Base-by-base conservation (phyloP, 2,329 filamentous ascomycete species). In the Ophiocordyceps camponoti-leonardi region DNA sequence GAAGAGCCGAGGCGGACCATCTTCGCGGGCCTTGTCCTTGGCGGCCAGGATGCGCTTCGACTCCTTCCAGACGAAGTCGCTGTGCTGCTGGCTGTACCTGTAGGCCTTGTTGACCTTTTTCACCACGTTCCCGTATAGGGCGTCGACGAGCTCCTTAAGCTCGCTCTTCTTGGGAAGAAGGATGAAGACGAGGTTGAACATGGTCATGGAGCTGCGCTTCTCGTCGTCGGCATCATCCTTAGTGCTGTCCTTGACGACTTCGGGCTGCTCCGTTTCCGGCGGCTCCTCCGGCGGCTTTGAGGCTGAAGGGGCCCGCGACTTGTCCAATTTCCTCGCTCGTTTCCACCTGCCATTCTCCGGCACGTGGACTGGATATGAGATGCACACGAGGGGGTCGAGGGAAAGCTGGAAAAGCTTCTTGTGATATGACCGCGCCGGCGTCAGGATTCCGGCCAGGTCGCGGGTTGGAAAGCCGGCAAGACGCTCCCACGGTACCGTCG, bases 171-270 rank as follows among this genome's bases (percentile, higher is more conserved):
- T 81, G 3, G 87, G 84, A 52, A 86, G 83, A 51, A 95, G 68
- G 44, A 94, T 84, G 60, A 96, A 96, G 22, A 96, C 87, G 12
- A 95, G 75, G 60, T 95, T 94, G 65, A 98, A 98, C 90, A 96
- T 96, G 50, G 81, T 87, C 84, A 96, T 88, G 42, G 77, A 76
- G 51, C 73, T 77, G 52, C 69, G 69, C 58, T 84, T 80, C 56
- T 77, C 70, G 49, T 81, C 71, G 39, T 69, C 61, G 48, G 75
- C 67, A 30, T 67, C 61, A 47, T 75, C 62, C 46, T 73, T 71
- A 61, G 56, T 62, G 43, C 51, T 61, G 12, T 59, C 62, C 45
- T 47, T 55, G 19, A 43, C 28, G 26, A 44, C 16, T 19, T 54
- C 55, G 41, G 50, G 51, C 47, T 23, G 50, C 47, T 62, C 60